Conservation (phyloP, 257 asterid genomes). For the Scutellaria minor region DNA sequence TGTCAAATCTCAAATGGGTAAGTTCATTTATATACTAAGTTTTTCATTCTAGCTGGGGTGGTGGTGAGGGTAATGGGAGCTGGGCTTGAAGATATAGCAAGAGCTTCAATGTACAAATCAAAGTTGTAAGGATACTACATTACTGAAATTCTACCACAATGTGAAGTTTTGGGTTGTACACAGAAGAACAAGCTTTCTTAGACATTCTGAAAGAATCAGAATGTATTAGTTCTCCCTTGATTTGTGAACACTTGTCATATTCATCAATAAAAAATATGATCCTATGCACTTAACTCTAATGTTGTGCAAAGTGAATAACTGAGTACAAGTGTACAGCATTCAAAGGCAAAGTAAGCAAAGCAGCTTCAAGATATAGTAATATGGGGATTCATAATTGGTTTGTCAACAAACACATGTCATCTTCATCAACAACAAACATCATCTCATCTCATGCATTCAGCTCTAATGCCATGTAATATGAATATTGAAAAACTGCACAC, state of each 20-base stretch:
- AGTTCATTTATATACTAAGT: background rate
- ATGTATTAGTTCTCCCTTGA: background rate
- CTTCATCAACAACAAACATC: too few species aligned
- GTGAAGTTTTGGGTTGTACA: background rate
- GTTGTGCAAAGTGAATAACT: too few species aligned
- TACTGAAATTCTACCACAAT: background rate
- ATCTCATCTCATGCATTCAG: too few species aligned
- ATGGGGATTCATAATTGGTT: too few species aligned
- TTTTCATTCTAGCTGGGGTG: background rate
- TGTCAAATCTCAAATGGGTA: background rate
- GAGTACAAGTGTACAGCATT: background rate
- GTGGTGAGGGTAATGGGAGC: background rate
- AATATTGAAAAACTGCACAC: too few species aligned
- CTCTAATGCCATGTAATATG: too few species aligned
- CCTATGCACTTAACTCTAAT: constrained; percentile 6
- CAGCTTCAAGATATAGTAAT: background rate
- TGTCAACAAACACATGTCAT: too few species aligned
- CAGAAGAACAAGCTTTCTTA: background rate
- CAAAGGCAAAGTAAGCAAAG: constrained; percentile 10
- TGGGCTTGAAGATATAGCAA: background rate
- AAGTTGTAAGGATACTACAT: background rate
- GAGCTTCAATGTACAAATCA: background rate
- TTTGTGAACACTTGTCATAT: background rate
- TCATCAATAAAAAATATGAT: background rate
- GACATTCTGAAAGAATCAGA: constrained; percentile 4